Evolutionary conservation across 2,329 filamentous ascomycete species (phyloP).

Genomic region (Penicillium palitans): DNA sequence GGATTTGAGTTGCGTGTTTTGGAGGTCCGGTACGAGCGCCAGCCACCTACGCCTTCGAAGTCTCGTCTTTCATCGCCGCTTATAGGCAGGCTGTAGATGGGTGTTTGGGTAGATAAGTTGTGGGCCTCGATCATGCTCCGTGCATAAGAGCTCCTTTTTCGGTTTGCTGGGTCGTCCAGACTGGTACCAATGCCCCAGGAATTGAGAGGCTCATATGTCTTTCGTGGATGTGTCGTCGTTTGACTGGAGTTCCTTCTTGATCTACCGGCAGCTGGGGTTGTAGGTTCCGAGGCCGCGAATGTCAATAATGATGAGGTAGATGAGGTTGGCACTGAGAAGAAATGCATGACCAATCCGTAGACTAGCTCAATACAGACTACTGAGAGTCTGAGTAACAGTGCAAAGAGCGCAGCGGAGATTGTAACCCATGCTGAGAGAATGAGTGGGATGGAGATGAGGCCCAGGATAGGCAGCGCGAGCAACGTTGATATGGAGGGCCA

Average conservation of each 20-base stretch:
- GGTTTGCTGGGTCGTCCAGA: conserved; percentile 10
- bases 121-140: conserved; percentile 25
- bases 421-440: conserved; percentile 64
- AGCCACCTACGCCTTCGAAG: conserved; percentile 48
- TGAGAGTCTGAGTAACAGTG: conserved; percentile 61
- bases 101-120: conserved; percentile 16
- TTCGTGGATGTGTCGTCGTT: conserved; percentile 15
- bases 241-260: conserved; percentile 30
- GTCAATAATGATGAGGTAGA: conserved; percentile 31
- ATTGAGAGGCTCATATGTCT: conserved; percentile 13
- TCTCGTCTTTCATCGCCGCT: conserved; percentile 41
- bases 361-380: conserved; percentile 65
- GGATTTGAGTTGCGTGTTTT: conserved; percentile 15
- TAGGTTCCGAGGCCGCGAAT: conserved; percentile 32
- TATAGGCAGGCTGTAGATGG: conserved; percentile 25
- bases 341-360: conserved; percentile 58
- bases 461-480: conserved; percentile 62
- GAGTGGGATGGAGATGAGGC: conserved; percentile 63
- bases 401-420: conserved; percentile 60
- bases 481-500: conserved; percentile 33
- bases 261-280: conserved; percentile 23
- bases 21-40: conserved; percentile 30
- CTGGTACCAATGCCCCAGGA: conserved; percentile 5
- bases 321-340: conserved; percentile 45
- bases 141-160: conserved; percentile 19